Evolutionary conservation across 768 basidiomycete species (phyloP).

Genomic region (Botryobasidium botryosum): DNA sequence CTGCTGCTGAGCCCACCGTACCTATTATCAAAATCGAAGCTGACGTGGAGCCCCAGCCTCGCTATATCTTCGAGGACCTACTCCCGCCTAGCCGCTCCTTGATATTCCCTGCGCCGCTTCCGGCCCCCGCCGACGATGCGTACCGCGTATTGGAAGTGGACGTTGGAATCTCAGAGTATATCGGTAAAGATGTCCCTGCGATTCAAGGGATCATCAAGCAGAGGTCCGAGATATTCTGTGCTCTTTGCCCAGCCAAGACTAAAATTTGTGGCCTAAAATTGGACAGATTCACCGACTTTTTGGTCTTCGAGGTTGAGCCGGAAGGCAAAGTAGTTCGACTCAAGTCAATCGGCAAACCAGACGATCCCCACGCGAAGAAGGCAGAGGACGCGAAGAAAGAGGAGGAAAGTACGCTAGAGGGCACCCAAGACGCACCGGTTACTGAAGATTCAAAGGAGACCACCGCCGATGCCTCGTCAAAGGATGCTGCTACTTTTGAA

Average conservation of each 20-base stretch:
- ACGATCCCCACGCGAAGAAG: slow-evolving; percentile 31
- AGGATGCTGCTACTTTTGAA: neutral
- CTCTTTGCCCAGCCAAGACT: neutral
- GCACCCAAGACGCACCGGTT: slow-evolving; percentile 15
- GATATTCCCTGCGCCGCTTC: slow-evolving; percentile 9
- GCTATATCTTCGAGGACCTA: slow-evolving; percentile 14
- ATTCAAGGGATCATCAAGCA: slow-evolving; percentile 95
- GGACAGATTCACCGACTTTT: slow-evolving; percentile 84
- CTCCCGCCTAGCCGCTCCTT: slow-evolving; percentile 44
- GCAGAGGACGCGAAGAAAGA: slow-evolving; percentile 8
- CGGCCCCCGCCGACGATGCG: slow-evolving; percentile 28
- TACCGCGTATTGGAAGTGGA: slow-evolving; percentile 54
- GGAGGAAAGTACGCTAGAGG: neutral
- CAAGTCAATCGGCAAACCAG: slow-evolving; percentile 59
- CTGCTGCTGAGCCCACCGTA: no score
- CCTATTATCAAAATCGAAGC: no score
- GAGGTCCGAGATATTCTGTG: slow-evolving; percentile 35
- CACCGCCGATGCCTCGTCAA: neutral
- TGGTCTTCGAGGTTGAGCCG: slow-evolving; percentile 81
- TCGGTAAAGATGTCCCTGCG: slow-evolving; percentile 46
- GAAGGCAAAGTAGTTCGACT: slow-evolving; percentile 67
- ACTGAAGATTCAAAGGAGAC: neutral
- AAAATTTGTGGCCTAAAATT: slow-evolving; percentile 3
- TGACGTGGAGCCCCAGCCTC: no score
- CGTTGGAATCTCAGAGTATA: slow-evolving; percentile 84